These are phyloP conservation scores for Glutinoglossum americanum DNA, from an alignment of 495 filamentous ascomycete genomes.

Conservation along the genomic window DNA sequence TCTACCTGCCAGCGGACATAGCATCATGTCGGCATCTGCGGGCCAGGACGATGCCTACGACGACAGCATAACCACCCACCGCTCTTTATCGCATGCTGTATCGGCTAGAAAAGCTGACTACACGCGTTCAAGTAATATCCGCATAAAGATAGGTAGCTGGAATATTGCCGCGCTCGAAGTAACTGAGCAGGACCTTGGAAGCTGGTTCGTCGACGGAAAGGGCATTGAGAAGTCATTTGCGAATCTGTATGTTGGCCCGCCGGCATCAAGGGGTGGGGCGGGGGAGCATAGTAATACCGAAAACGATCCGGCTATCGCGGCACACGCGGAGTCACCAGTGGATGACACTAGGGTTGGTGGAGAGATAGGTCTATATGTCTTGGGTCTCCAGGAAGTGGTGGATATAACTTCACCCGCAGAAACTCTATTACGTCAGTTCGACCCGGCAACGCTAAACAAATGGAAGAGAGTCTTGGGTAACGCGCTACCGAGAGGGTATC, in stretches of 20 bases:
- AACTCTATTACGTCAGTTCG: conserved; percentile 46
- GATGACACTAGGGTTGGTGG: conserved; percentile 24
- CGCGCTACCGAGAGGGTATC: conserved; percentile 56
- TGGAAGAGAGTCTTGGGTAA: conserved; percentile 57
- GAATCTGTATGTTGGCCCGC: conserved; percentile 21
- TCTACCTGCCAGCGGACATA: neutral
- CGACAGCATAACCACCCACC: conserved; percentile 11
- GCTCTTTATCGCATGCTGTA: conserved; percentile 35
- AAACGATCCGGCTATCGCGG: conserved; percentile 9
- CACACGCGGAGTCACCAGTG: conserved; percentile 18
- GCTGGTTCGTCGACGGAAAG: conserved; percentile 65
- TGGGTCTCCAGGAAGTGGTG: conserved; percentile 82
- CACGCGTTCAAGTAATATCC: conserved; percentile 41
- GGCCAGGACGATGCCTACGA: neutral
- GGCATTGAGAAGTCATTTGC: conserved; percentile 40
- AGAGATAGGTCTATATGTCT: conserved; percentile 68
- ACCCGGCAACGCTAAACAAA: conserved; percentile 42
- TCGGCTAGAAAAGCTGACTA: conserved; percentile 59
- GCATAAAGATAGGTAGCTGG: conserved; percentile 81
- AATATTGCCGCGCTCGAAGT: conserved; percentile 72
- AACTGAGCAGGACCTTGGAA: conserved; percentile 66
- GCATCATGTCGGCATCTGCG: neutral
- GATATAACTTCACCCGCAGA: conserved; percentile 53
- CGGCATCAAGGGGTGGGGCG: conserved; percentile 9
- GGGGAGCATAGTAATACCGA: conserved; percentile 15